phyloP scores from a whole-genome alignment of 352 stramenopile genomes.

The Halophytophthora batemanensis region DNA sequence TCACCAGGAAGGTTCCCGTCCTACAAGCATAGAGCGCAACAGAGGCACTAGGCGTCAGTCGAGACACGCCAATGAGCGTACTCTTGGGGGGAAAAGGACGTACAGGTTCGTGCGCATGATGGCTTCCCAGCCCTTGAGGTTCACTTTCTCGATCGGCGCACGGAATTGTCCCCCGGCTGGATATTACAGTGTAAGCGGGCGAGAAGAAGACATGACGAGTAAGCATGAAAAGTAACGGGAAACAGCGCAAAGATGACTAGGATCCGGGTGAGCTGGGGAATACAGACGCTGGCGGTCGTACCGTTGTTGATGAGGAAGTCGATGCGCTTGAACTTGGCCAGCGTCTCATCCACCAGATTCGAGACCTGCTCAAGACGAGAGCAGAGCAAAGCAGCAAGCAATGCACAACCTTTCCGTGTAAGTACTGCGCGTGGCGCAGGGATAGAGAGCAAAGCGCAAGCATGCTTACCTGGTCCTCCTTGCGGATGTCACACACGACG shows the following conservation, averaged over 20 bases:
- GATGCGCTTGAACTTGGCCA: slow-evolving; percentile 82
- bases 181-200: not conserved
- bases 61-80: no score
- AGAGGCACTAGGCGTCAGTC: not conserved
- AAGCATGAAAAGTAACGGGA: no score
- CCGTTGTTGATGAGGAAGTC: slow-evolving; percentile 94
- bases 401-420: not conserved
- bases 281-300: slow-evolving; percentile 5
- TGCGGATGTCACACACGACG: slow-evolving; percentile 74
- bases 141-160: slow-evolving; percentile 85
- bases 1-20: slow-evolving; percentile 91
- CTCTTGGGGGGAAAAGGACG: not conserved
- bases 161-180: slow-evolving; percentile 91
- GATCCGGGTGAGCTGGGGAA: no score
- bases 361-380: slow-evolving; percentile 36
- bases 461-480: slow-evolving; percentile 51
- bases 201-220: not conserved
- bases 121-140: slow-evolving; percentile 88
- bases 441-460: not conserved
- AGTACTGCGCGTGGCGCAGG: no score
- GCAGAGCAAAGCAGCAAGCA: not conserved
- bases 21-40: slow-evolving; percentile 14
- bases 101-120: slow-evolving; percentile 92
- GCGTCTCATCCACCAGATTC: slow-evolving; percentile 59
- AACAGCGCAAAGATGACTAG: no score